Evolutionary conservation across 2,329 filamentous ascomycete genomes (phyloP), one percentile per base, ranked within the genome.

Genomic region (Lizonia empirigonia): DNA sequence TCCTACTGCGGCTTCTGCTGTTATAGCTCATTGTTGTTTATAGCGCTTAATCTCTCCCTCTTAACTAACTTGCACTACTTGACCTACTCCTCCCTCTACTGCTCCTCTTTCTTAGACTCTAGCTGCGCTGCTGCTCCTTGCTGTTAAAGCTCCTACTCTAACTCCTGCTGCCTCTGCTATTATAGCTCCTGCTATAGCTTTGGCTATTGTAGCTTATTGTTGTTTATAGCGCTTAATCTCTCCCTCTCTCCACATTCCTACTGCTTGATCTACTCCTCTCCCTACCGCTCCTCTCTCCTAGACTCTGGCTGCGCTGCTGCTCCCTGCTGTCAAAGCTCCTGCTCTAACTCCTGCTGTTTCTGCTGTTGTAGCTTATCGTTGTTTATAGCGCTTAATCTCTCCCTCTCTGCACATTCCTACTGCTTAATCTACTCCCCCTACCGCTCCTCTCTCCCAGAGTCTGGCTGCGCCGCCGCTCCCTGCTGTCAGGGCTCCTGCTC

Each of bases 321-420:
- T n/a, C n/a, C n/a, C n/a, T n/a, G n/a, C n/a, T n/a, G n/a, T 56
- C 35, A 41, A 13, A 19, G 19, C 44, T 48, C 12, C 46, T 39
- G 15, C 37, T 40, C 16, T 23, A 24, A 7, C 33, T 35, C 7
- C 54, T 26, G 34, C 58, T 59, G 16, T 58, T 50, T 23, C 55
- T 46, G n/a, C 49, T 57, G 15, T n/a, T n/a, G n/a, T n/a, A n/a
- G n/a, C n/a, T n/a, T n/a, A n/a, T n/a, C n/a, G n/a, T n/a, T n/a
- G n/a, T n/a, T n/a, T n/a, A n/a, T n/a, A n/a, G n/a, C n/a, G 10
- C 18, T 45, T 38, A 42, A 3, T 42, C 9, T 7, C 46, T 37
- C 12, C 16, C 27, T 16, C 20, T n/a, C n/a, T n/a, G n/a, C n/a
- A n/a, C n/a, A n/a, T n/a, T 45, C n/a, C 24, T 22, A 30, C 41